These are phyloP conservation scores for Saccharomyces hybrid DNA, from an alignment of 1,139 yeast genomes.

Conservation along the genomic window DNA sequence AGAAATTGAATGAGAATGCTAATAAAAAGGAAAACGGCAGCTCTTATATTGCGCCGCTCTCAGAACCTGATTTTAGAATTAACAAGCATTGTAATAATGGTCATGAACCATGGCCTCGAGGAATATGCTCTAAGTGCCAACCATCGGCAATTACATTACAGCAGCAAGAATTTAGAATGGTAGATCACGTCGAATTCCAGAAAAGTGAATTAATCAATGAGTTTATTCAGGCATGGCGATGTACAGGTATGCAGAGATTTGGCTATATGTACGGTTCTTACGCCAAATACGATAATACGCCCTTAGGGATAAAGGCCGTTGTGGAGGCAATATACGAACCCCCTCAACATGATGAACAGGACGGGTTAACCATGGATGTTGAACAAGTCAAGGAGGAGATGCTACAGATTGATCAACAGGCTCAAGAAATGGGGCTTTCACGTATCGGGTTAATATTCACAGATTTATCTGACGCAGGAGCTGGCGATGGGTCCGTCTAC, in stretches of 20 bases:
- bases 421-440: constrained; percentile 52
- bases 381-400: constrained; percentile 46
- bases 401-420: constrained; percentile 50
- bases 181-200: constrained; percentile 92
- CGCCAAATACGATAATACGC: constrained; percentile 61
- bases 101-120: constrained; percentile 88
- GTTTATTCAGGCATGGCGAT: constrained; percentile 92
- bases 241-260: constrained; percentile 76
- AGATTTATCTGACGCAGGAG: constrained; percentile 82
- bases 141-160: constrained; percentile 91
- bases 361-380: constrained; percentile 64
- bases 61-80: constrained; percentile 62
- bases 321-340: constrained; percentile 94
- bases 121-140: constrained; percentile 95
- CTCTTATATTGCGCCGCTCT: constrained; percentile 74
- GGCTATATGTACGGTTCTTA: constrained; percentile 83
- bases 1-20: constrained; percentile 60
- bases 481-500: constrained; percentile 78
- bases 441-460: constrained; percentile 84
- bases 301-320: constrained; percentile 87
- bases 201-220: constrained; percentile 63
- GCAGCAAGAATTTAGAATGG: constrained; percentile 88
- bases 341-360: constrained; percentile 78
- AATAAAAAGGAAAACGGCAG: constrained; percentile 56
- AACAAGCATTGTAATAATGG: constrained; percentile 63